Evolutionary conservation across 106 monocot genomes (phyloP), one percentile per base, ranked within the genome.

Genomic region (Gastrodia elata): DNA sequence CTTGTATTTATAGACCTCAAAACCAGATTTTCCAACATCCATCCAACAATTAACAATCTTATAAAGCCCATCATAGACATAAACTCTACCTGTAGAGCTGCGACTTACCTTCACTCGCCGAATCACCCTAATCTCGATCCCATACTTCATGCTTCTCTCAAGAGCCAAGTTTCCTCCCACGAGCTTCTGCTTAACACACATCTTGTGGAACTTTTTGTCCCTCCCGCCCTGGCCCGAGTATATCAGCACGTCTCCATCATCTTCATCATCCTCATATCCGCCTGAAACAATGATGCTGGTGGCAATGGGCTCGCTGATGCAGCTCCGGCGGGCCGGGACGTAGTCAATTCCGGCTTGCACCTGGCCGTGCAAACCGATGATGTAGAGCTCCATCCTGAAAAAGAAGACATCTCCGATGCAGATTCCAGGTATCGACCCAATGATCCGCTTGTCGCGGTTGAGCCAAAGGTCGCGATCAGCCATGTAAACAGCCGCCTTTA

Each of bases 281-380:
- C 84, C 84, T 0, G 84, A 84, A 22, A 84, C 77, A 2, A 84
- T 71, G 25, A 84, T 81, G 77, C 84, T 84, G 20, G 80, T 84
- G 40, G 84, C 80, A 38, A 84, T 72, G 39, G 80, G 80, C 77
- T 80, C 77, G 14, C 77, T 74, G 25, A 36, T 56, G 40, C 52
- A 9, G 36, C 36, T 65, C 39, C 52, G 68, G 22, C 38, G 64
- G 0, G 75, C 80, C 0, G 80, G 57, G 15, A 84, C 84, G 70
- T 78, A 80, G 65, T 84, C 84, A 65, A 84, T 84, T 1, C 91
- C 91, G 1, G 87, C 91, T 81, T 91, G 91, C 0, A 83, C 74
- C 75, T 87, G 91, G 13, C 91, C 91, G 26, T 91, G 91, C 44
- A 91, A 64, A 3, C 91, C 91, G 9, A 91, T 4, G 6, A 91